Conservation (phyloP, 768 basidiomycete genomes). For the Asterophora lycoperdoides region DNA sequence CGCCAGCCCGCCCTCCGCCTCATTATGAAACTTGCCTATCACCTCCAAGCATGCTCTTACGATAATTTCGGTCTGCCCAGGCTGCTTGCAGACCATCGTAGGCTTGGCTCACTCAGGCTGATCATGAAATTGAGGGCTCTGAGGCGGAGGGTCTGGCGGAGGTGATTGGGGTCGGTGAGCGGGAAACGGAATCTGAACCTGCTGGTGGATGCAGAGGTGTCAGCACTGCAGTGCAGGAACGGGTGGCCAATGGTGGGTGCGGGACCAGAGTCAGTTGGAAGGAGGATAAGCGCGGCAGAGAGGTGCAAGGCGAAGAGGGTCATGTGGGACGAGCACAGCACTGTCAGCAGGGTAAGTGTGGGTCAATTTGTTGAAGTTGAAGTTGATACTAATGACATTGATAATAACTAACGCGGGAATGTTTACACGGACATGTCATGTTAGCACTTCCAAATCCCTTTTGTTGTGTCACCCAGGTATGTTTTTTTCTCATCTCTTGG, state of each 20-base stretch:
- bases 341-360: conserved; percentile 69
- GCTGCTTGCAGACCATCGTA: conserved; percentile 59
- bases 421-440: too few relatives aligned
- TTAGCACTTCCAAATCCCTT: too few relatives aligned
- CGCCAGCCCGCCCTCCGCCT: conserved; percentile 34
- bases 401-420: too few relatives aligned
- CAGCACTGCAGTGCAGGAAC: conserved; percentile 31
- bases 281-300: conserved; percentile 61
- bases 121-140: conserved; percentile 83
- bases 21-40: conserved; percentile 74
- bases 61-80: conserved; percentile 66
- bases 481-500: too few relatives aligned
- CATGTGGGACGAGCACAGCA: conserved; percentile 64
- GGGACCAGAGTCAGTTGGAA: conserved; percentile 44
- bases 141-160: conserved; percentile 63
- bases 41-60: conserved; percentile 78
- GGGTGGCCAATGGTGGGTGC: conserved; percentile 47
- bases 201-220: too few relatives aligned
- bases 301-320: conserved; percentile 71
- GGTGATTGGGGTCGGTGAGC: conserved; percentile 48
- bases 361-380: too few relatives aligned
- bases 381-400: too few relatives aligned
- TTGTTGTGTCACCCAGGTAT: too few relatives aligned
- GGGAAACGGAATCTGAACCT: conserved; percentile 37
- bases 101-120: conserved; percentile 73